These are phyloP conservation scores for Phytophthora pini DNA, from an alignment of 352 stramenopile genomes.

Conservation along the genomic window DNA sequence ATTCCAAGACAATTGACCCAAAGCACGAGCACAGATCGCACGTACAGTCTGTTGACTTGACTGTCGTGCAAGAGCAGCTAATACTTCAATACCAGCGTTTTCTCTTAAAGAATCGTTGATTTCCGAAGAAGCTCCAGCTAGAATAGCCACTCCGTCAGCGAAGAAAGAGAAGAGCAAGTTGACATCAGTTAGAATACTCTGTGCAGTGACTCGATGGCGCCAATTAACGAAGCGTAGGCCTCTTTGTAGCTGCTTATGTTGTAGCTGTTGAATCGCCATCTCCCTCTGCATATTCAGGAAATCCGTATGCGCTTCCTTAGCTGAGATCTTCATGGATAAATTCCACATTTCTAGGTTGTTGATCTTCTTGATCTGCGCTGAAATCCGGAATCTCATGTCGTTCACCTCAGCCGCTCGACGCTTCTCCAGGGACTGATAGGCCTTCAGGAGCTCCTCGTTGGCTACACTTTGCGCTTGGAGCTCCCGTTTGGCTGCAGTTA, in stretches of 20 bases:
- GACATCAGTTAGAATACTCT: constrained; percentile 72
- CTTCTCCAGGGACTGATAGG: constrained; percentile 73
- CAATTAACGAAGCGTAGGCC: constrained; percentile 71
- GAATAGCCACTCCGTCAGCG: constrained; percentile 56
- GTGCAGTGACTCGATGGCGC: constrained; percentile 70
- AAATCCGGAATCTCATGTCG: constrained; percentile 80
- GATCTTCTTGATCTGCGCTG: constrained; percentile 70
- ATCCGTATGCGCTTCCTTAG: constrained; percentile 63
- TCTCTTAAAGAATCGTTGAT: constrained; percentile 61
- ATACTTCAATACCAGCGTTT: constrained; percentile 72
- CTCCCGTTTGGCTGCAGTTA: constrained; percentile 72
- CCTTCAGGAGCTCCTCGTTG: constrained; percentile 72
- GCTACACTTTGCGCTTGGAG: constrained; percentile 68
- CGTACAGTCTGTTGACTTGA: constrained; percentile 44
- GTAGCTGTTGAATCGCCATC: constrained; percentile 45
- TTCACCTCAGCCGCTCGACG: constrained; percentile 76
- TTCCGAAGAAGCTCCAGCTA: constrained; percentile 52
- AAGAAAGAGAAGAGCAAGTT: constrained; percentile 77
- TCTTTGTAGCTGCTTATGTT: constrained; percentile 75
- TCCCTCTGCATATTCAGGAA: constrained; percentile 55
- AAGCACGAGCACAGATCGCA: constrained; percentile 54
- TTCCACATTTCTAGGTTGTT: constrained; percentile 88
- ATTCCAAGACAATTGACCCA: constrained; percentile 77
- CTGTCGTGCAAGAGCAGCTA: constrained; percentile 53
- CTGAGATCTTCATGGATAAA: constrained; percentile 71